Evolutionary conservation across 164 flowering plant species (phyloP), one percentile per base, ranked within the genome.

Genomic region (Umbellularia californica): DNA sequence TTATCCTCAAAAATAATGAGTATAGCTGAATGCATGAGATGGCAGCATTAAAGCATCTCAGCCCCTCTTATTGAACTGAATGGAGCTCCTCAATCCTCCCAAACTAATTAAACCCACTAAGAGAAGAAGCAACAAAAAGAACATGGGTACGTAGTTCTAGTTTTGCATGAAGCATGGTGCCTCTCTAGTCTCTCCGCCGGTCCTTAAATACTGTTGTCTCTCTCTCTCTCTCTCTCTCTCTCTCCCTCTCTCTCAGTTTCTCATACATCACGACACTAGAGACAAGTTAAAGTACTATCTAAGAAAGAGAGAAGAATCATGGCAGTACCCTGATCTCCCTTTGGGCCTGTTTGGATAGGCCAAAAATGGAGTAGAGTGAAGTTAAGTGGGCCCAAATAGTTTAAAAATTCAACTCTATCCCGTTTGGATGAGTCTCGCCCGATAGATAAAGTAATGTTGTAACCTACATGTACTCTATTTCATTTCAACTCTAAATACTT

Each of bases 1-100:
- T 55, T 55, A 1, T 67, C 41, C 35, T 10, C 5, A 14, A 64
- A 27, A 14, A 67, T 15, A 27, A 19, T 67, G 28, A 67, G 69
- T 20, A 15, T 67, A 30, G 69, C 22, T 67, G 47, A 27, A 27
- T 67, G 69, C 69, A 67, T 67, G 69, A 30, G 6, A 35, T 67
- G 69, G n/a, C 47, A 67, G 69, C 69, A 25, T 33, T 23, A 22
- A 64, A 13, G 67, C 67, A 22, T 24, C 23, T 64, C 24, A 12
- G 20, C 47, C 10, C 47, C 50, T 27, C 35, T 27, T 5, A 67
- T 67, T 67, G 69, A 17, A 67, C 69, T 67, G 69, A 67, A 67
- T 15, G 69, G 69, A 67, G 69, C 69, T 67, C 69, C 69, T 27
- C 67, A 22, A 10, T 20, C 2, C 27, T 28, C 24, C 15, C 63